Base-by-base conservation (phyloP, 106 monocot genomes). In the Agapanthus africanus region DNA sequence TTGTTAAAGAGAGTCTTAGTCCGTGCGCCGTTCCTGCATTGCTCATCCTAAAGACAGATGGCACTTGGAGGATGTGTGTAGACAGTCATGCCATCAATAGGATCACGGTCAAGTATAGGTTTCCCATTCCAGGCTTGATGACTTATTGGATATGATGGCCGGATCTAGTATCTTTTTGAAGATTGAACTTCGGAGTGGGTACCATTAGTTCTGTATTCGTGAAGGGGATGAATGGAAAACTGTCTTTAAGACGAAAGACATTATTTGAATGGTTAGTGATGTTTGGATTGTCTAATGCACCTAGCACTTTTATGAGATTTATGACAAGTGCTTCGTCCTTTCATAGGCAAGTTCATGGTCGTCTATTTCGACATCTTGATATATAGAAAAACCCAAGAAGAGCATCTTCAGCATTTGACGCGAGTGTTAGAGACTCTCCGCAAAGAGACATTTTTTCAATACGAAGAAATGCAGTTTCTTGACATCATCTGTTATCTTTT, bases 321-420 rank as follows among this genome's bases (percentile, higher is more conserved):
- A 63, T 63, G 63, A 33, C 16, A 33, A 16, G 33, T 13, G 4
- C 6, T 63, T 5, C 10, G 37, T 4, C 19, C 33, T 4, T 35
- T 8, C 19, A 11, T 63, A 10, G 37, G 33, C 10, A 32, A n/a
- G 33, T 37, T 33, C 15, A 6, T 63, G 7, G 34, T 63, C 5
- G 63, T 63, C 18, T 63, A 63, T 26, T 63, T 63, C 33, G 31
- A 63, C 19, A 63, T 63, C 4, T 35, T 63, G 4, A 35, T 63
- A 4, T 33, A 7, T 33, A 63, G 19, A 4, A 7, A 14, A 16
- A 4, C 33, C 31, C 15, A 35, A 7, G 34, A 35, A 28, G 34
- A 11, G 13, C 31, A 63, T 16, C 7, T 35, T 15, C 2, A 7
- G 2, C 35, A 63, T 51, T 22, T 51, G 15, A 18, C 7, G 2